A percentile compares a stretch with the other conserved stretches of the same genome.
phyloP scores from a whole-genome alignment of 2,329 filamentous ascomycete genomes.

The Sclerotinia subarctica region DNA sequence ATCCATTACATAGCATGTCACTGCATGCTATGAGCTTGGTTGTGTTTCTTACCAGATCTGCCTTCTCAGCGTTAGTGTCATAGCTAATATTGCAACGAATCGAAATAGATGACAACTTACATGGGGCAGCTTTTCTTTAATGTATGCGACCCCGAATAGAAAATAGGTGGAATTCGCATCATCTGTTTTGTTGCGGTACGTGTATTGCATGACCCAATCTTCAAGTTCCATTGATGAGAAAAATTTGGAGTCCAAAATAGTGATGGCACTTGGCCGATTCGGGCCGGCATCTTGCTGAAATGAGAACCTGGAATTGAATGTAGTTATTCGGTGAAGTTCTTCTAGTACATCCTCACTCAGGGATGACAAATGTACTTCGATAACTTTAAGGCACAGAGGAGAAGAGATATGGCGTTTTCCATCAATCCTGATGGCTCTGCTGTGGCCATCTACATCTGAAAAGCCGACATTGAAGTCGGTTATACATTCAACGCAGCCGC shows the following conservation, averaged over 20 bases:
- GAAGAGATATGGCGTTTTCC: constrained; percentile 27
- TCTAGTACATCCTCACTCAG: constrained; percentile 16
- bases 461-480: constrained; percentile 16
- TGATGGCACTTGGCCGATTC: not conserved
- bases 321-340: constrained; percentile 1
- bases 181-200: constrained; percentile 27
- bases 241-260: constrained; percentile 3
- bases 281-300: not conserved
- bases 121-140: constrained; percentile 30
- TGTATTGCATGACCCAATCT: constrained; percentile 33
- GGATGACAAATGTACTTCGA: constrained; percentile 21
- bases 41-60: constrained; percentile 17
- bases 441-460: not conserved
- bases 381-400: constrained; percentile 24
- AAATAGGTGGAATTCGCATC: constrained; percentile 17
- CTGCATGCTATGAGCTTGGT: constrained; percentile 16
- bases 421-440: constrained; percentile 27
- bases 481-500: not conserved
- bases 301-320: not conserved
- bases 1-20: constrained; percentile 32
- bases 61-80: constrained; percentile 3
- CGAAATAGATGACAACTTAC: constrained; percentile 7
- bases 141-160: constrained; percentile 32
- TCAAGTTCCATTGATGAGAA: constrained; percentile 24
- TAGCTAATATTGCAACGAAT: not conserved